Base-by-base conservation (phyloP, 139 green algal genomes). In the Haematococcus sp. region DNA sequence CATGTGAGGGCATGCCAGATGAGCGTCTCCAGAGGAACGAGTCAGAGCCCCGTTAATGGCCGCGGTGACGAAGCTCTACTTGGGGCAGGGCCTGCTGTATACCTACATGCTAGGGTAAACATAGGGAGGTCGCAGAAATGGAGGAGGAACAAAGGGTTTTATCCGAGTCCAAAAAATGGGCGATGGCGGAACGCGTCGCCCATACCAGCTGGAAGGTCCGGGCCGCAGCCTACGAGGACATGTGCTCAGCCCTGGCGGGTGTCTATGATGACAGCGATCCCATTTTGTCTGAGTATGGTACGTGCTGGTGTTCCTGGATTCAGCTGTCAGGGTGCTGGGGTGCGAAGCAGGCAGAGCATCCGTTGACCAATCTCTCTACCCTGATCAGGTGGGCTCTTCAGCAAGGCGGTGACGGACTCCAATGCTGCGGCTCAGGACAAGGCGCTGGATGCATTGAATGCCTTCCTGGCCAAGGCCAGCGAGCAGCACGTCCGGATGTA, bases 141-240 rank as follows among this genome's bases (percentile, higher is more conserved):
- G 70, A 76, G 15, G 66, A 75, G 15, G 74, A 75, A 43, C 58
- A 63, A 5, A 34, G 40, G 22, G 20, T 67, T 9, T 31, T 73
- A 2, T 4, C 32, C 33, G 64, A 73, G 7, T 32, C 64, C 25
- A 68, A 68, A 43, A 74, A 61, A 43, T 75, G 83, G 75, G 70
- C 77, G 31, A 78, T 87, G 59, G 85, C 92, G 1, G 91, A 97
- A 27, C 81, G 69, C 11, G 72, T 87, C 22, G 30, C 91, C 4
- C 92, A 98, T 84, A 85, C 87, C 22, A 93, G 90, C 64, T 98
- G 94, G 94, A 98, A 98, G 74, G 92, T 93, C 19, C 77, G 94
- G 2, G 82, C 77, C 4, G 90, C 93, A 55, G 90, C 81, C 0
- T 97, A 91, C 55, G 89, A 92, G 25, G 84, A 93, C 64, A 88